Evolutionary conservation across 768 basidiomycete species (phyloP).

Genomic region (Amanita exitialis): DNA sequence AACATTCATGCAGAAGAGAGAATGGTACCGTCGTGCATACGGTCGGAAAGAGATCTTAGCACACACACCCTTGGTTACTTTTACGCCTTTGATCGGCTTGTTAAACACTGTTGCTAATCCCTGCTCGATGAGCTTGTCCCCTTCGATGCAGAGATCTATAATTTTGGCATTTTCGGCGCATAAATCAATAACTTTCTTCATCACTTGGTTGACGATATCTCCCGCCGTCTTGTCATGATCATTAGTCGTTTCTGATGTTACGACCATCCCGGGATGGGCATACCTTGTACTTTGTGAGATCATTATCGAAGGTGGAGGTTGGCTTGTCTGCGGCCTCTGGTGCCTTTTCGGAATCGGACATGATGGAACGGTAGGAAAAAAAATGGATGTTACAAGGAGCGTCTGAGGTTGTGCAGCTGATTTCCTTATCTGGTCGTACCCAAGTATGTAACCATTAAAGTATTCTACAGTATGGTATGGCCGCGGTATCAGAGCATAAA

Average conservation of each 20-base stretch:
- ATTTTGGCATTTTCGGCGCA: constrained; percentile 76
- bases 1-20: constrained; percentile 4
- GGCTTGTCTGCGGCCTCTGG: constrained; percentile 32
- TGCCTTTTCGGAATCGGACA: constrained; percentile 54
- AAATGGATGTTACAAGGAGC: constrained; percentile 6
- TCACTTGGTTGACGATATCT: constrained; percentile 78
- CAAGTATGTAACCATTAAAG: background rate
- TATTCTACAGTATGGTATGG: background rate
- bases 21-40: background rate
- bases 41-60: background rate
- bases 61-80: constrained; percentile 72
- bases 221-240: constrained; percentile 61
- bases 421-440: constrained; percentile 13
- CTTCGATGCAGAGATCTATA: constrained; percentile 86
- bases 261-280: constrained; percentile 10
- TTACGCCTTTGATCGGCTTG: constrained; percentile 82
- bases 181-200: constrained; percentile 75
- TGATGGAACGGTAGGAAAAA: constrained; percentile 17
- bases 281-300: constrained; percentile 87
- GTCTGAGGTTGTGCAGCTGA: constrained; percentile 6
- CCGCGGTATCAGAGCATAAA: background rate
- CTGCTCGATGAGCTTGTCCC: constrained; percentile 87
- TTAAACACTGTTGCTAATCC: constrained; percentile 82
- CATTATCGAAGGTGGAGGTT: constrained; percentile 51
- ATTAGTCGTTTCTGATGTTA: constrained; percentile 13